Percentiles rank a stretch among this genome's conserved stretches.
phyloP scores from a whole-genome alignment of 2,329 filamentous ascomycete species.

The Diaporthe caulivora region DNA sequence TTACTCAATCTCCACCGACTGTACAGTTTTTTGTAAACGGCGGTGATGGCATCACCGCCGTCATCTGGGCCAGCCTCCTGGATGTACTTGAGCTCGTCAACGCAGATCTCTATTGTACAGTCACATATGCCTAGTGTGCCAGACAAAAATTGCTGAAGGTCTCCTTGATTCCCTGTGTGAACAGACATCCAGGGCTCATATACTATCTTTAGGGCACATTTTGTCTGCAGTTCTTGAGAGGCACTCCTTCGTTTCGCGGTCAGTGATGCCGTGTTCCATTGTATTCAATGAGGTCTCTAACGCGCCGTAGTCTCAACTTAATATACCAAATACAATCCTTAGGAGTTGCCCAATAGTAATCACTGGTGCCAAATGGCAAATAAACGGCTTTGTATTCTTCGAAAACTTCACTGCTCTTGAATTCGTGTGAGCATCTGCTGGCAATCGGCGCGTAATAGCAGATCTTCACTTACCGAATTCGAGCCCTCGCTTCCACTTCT shows the following conservation, averaged over 20 bases:
- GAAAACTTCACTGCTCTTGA: not conserved
- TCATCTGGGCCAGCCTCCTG: not conserved
- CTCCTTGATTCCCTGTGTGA: not conserved
- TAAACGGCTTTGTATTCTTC: not conserved
- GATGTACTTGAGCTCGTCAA: constrained; percentile 33
- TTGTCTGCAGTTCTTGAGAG: constrained; percentile 26
- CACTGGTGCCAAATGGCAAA: not conserved
- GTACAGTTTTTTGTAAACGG: constrained; percentile 33
- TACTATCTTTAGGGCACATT: not conserved
- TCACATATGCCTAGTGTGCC: constrained; percentile 29
- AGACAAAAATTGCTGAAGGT: constrained; percentile 34
- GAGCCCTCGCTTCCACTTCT: no score
- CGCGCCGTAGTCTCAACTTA: rapidly evolving
- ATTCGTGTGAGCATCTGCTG: not conserved
- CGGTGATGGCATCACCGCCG: constrained; percentile 14
- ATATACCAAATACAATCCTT: constrained; percentile 36
- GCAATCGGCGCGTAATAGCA: not conserved
- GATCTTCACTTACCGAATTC: constrained; percentile 19
- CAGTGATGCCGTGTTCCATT: not conserved
- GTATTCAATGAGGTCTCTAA: rapidly evolving
- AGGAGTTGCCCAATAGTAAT: constrained; percentile 6
- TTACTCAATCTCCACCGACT: not conserved
- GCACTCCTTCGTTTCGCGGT: constrained; percentile 6
- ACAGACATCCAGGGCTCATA: constrained; percentile 13
- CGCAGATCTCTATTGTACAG: constrained; percentile 20